Percentiles rank a stretch among this genome's conserved stretches.
These are phyloP conservation scores for Fusarium sp. DNA, from an alignment of 2,329 filamentous ascomycete species.

Conservation along the genomic window DNA sequence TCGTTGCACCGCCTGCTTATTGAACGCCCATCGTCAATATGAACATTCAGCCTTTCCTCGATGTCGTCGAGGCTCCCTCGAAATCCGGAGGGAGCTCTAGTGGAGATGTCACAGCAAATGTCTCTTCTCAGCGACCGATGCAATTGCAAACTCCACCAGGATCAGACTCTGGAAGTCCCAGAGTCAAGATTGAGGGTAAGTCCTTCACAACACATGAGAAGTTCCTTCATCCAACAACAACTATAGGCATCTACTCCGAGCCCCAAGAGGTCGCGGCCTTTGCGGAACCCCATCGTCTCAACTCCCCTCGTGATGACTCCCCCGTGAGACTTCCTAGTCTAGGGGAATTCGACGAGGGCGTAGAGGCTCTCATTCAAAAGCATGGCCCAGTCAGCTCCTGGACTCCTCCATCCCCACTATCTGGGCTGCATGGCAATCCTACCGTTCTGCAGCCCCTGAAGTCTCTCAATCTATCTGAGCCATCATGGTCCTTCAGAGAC, in stretches of 20 bases:
- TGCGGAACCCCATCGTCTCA: slow-evolving; percentile 34
- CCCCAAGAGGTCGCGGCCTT: slow-evolving; percentile 43
- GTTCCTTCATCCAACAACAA: slow-evolving; percentile 9
- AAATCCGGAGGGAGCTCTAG: slow-evolving; percentile 3
- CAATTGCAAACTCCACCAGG: slow-evolving; percentile 42
- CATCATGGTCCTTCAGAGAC: slow-evolving; percentile 32
- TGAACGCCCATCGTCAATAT: slow-evolving; percentile 26
- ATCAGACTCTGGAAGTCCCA: slow-evolving; percentile 51
- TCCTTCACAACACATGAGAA: neutral
- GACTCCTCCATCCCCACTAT: slow-evolving; percentile 46
- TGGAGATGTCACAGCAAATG: neutral
- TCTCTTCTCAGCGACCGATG: slow-evolving; percentile 13
- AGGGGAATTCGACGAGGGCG: slow-evolving; percentile 53
- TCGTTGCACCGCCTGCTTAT: slow-evolving; percentile 18
- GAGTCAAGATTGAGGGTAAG: slow-evolving; percentile 49
- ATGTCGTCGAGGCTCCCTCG: slow-evolving; percentile 22
- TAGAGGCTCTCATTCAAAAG: slow-evolving; percentile 50
- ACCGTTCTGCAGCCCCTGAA: slow-evolving; percentile 39
- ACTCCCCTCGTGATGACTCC: slow-evolving; percentile 29
- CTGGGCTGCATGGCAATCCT: slow-evolving; percentile 37
- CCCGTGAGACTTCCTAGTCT: slow-evolving; percentile 50
- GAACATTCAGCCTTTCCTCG: slow-evolving; percentile 39
- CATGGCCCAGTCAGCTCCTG: slow-evolving; percentile 46
- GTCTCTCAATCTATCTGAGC: slow-evolving; percentile 15
- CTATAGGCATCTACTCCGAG: slow-evolving; percentile 37